These are phyloP conservation scores for Teratosphaeria epicoccoides DNA, from an alignment of 2,329 filamentous ascomycete genomes.

Conservation along the genomic window DNA sequence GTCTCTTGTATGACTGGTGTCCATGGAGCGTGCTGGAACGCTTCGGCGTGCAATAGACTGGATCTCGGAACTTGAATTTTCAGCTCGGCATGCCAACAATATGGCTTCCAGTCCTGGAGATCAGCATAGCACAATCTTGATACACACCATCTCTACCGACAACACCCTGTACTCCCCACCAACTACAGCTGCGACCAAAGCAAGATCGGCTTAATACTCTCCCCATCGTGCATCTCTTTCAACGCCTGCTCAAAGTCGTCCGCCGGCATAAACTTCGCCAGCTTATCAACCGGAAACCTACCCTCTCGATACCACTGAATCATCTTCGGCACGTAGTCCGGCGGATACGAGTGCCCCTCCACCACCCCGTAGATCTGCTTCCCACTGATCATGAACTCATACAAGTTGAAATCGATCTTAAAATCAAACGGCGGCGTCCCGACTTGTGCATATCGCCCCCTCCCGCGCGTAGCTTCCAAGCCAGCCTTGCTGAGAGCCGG, in stretches of 20 bases:
- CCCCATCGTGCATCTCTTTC: constrained; percentile 33
- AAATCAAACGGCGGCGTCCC: constrained; percentile 37
- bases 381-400: constrained; percentile 37
- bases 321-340: constrained; percentile 38
- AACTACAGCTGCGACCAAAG: constrained; percentile 22
- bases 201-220: constrained; percentile 33
- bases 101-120: no score
- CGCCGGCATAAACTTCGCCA: constrained; percentile 36
- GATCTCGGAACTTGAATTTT: no score
- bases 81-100: no score
- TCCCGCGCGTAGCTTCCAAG: constrained; percentile 33
- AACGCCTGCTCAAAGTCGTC: constrained; percentile 32
- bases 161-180: no score
- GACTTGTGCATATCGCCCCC: constrained; percentile 42
- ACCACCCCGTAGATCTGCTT: constrained; percentile 41
- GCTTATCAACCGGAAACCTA: constrained; percentile 37
- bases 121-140: no score
- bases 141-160: no score
- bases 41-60: no score
- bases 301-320: constrained; percentile 40
- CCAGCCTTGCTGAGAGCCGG: constrained; percentile 34
- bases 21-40: no score
- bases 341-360: constrained; percentile 36
- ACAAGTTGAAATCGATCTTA: constrained; percentile 33
- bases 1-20: no score